Evolutionary conservation across 2,329 filamentous ascomycete species (phyloP), one percentile per base, ranked within the genome.

Genomic region (Cladosporium phlei): DNA sequence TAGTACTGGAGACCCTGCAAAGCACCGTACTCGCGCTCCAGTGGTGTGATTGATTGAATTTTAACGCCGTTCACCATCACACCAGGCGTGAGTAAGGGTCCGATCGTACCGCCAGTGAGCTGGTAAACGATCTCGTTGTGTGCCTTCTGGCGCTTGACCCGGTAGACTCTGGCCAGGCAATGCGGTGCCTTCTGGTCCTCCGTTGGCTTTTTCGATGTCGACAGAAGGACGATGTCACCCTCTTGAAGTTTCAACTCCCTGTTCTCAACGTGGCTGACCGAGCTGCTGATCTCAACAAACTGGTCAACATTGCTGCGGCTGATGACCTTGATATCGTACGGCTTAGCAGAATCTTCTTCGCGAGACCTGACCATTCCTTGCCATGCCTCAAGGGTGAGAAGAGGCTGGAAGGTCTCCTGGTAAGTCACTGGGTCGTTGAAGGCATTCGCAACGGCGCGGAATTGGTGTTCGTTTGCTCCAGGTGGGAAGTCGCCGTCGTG

Each of bases 21-120:
- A 1, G 93, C 88, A 47, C 89, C 93, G 64, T 90, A 98, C 67
- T 98, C 93, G 65, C 93, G 84, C 70, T 98, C 91, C 42, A 97
- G 83, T 0, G 93, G 93, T 2, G 86, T 95, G 73, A 98, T 86
- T 50, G 91, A 95, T 45, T 89, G 88, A 55, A 98, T 82, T 61
- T 94, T 95, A 48, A 87, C 75, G 2, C 83, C 89, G 58, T 82
- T 78, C 0, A 95, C 74, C 29, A 80, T 80, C 12, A 77, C 73
- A 29, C 86, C 83, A 0, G 88, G 85, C 29, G 79, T 77, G 37
- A 97, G 74, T 29, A 54, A 51, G 6, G 52, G 43, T 4, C 58
- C 52, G 17, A 66, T 51, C 3, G 53, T 55, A 17, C 54, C 52
- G 53, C 83, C 82, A 56, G 86, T 85, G 38, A 95, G 78, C 48